These are phyloP conservation scores for Nannizziopsis barbatae DNA, from an alignment of 2,329 filamentous ascomycete genomes.

Conservation along the genomic window DNA sequence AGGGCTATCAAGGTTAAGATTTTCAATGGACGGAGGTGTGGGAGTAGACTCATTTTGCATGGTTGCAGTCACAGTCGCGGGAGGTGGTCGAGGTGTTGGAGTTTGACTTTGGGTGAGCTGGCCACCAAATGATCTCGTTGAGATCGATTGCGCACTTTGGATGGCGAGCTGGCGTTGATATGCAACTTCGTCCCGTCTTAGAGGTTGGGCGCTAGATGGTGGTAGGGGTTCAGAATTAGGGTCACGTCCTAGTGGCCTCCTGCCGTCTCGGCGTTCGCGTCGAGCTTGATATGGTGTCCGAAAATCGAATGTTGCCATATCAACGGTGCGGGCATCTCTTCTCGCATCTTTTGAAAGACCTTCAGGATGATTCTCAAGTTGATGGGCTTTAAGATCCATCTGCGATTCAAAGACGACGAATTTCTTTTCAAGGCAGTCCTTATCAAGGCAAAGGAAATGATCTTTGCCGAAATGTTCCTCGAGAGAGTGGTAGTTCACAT, in stretches of 20 bases:
- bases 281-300: slow-evolving; percentile 57
- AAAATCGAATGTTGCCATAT: slow-evolving; percentile 77
- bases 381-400: slow-evolving; percentile 88
- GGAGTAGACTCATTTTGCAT: slow-evolving; percentile 20
- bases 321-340: slow-evolving; percentile 71
- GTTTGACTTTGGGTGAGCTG: slow-evolving; percentile 53
- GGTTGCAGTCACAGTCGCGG: slow-evolving; percentile 25
- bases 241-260: slow-evolving; percentile 60
- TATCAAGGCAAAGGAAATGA: slow-evolving; percentile 74
- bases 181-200: slow-evolving; percentile 77
- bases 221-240: slow-evolving; percentile 75
- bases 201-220: slow-evolving; percentile 62
- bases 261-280: slow-evolving; percentile 46
- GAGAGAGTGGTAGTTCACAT: slow-evolving; percentile 72
- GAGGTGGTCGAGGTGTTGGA: slow-evolving; percentile 37
- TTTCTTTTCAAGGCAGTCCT: slow-evolving; percentile 89
- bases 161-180: slow-evolving; percentile 89
- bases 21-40: slow-evolving; percentile 37
- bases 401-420: slow-evolving; percentile 94
- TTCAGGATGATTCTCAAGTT: slow-evolving; percentile 69
- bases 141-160: slow-evolving; percentile 71
- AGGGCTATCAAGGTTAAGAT: slow-evolving; percentile 39
- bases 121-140: slow-evolving; percentile 72
- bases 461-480: slow-evolving; percentile 79
- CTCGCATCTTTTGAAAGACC: slow-evolving; percentile 71